Evolutionary conservation across 2,329 filamentous ascomycete genomes (phyloP).

Genomic region (Rutstroemia sp.): DNA sequence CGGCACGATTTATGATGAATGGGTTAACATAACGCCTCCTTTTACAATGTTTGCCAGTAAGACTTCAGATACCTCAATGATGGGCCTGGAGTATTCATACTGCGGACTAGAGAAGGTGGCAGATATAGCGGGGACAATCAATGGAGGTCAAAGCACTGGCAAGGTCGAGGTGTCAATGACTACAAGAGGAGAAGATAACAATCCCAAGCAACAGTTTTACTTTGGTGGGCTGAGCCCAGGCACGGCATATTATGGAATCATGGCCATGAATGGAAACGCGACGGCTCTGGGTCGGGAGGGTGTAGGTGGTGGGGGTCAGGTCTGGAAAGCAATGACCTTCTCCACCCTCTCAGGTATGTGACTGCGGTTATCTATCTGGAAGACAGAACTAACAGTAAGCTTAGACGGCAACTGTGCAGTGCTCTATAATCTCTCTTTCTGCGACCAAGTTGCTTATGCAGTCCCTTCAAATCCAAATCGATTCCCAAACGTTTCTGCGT

Average conservation of each 20-base stretch:
- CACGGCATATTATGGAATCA: conserved; percentile 63
- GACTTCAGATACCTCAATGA: conserved; percentile 47
- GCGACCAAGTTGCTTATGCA: conserved; percentile 80
- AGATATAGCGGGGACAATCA: conserved; percentile 50
- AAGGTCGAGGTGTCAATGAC: conserved; percentile 58
- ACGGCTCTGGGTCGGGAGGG: conserved; percentile 46
- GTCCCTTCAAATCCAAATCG: conserved; percentile 71
- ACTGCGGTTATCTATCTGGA: background rate
- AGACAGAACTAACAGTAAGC: conserved; percentile 10
- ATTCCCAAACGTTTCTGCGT: conserved; percentile 49
- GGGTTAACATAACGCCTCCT: conserved; percentile 50
- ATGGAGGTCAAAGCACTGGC: conserved; percentile 37
- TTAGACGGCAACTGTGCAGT: conserved; percentile 75
- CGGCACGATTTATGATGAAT: conserved; percentile 42
- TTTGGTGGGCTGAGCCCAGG: conserved; percentile 66
- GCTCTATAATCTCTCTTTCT: conserved; percentile 82
- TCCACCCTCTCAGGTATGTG: conserved; percentile 65
- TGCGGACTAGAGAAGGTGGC: conserved; percentile 69
- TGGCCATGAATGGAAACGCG: conserved; percentile 54
- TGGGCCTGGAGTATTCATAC: conserved; percentile 70
- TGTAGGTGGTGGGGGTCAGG: conserved; percentile 65
- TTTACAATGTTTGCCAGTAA: conserved; percentile 76
- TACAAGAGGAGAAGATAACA: conserved; percentile 53
- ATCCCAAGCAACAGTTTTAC: conserved; percentile 84
- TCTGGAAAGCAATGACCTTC: conserved; percentile 69